Percentiles rank a stretch among this genome's conserved stretches.
Conservation (phyloP, 2,329 filamentous ascomycete genomes). For the Metarhizium brunneum region DNA sequence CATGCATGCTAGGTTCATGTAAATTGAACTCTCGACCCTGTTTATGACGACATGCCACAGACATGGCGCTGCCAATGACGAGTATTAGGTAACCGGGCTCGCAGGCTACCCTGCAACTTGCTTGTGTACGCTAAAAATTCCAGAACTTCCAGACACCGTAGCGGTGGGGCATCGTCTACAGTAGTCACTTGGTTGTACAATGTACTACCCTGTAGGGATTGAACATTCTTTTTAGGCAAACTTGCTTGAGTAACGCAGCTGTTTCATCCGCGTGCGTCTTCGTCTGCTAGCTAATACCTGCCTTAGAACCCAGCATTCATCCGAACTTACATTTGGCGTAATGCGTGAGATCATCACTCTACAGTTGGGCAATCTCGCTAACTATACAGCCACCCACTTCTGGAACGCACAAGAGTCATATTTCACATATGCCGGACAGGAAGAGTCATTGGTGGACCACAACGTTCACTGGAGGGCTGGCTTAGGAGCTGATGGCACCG, state of each 20-base stretch:
- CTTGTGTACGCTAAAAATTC: not conserved
- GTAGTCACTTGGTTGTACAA: no score
- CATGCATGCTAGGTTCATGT: not conserved
- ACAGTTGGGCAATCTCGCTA: conserved; percentile 86
- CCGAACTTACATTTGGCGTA: not conserved
- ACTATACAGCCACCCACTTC: conserved; percentile 91
- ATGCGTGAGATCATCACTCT: conserved; percentile 97
- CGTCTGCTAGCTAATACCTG: not conserved
- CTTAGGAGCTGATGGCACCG: conserved; percentile 69
- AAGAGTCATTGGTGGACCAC: conserved; percentile 29
- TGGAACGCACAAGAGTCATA: conserved; percentile 99
- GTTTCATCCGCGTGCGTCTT: not conserved
- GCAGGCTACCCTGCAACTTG: not conserved
- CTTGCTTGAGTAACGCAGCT: not conserved
- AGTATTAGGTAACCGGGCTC: not conserved
- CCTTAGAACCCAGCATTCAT: not conserved
- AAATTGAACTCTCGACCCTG: not conserved
- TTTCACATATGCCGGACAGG: conserved; percentile 69
- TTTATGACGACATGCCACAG: not conserved
- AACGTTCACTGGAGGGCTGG: conserved; percentile 81
- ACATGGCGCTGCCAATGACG: not conserved
- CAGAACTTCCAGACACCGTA: not conserved
- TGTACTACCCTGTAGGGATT: not conserved
- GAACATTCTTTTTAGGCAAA: no score
- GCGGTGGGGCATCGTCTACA: no score